Evolutionary conservation across 345 rosid species (phyloP).

Genomic region (Lepidium sativum): DNA sequence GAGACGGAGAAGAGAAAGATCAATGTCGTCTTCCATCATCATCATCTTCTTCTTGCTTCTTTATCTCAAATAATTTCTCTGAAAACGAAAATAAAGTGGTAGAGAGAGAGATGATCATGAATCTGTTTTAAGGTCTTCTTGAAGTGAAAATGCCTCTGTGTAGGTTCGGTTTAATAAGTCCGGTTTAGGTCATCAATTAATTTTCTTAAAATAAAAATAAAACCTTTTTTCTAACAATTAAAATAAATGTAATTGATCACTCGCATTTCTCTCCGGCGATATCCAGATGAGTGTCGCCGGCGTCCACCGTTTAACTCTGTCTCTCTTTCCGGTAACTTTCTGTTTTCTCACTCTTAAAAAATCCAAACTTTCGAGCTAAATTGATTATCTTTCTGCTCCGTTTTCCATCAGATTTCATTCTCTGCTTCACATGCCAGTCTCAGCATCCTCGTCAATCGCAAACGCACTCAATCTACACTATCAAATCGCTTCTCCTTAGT

Average conservation of each 20-base stretch:
- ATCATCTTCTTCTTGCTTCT: conserved; percentile 10
- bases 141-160: not conserved
- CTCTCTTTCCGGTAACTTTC: conserved; percentile 3
- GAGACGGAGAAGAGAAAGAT: conserved; percentile 26
- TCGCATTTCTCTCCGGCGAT: not conserved
- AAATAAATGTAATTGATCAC: not conserved
- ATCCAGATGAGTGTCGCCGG: conserved; percentile 17
- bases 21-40: conserved; percentile 14
- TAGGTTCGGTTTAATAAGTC: conserved; percentile 4
- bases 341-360: not conserved
- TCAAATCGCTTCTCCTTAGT: not conserved
- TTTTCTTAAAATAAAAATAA: no score
- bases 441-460: not conserved
- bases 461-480: not conserved
- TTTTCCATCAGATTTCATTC: not conserved
- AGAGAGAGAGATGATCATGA: not conserved
- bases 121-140: not conserved
- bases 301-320: not conserved
- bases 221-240: not conserved
- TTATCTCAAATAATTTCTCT: not conserved
- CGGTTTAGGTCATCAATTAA: not conserved
- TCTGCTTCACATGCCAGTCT: not conserved
- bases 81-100: not conserved
- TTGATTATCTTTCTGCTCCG: not conserved
- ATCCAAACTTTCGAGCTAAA: not conserved